Evolutionary conservation across 495 filamentous ascomycete species (phyloP).

Genomic region (Trichocladium uniseriatum): DNA sequence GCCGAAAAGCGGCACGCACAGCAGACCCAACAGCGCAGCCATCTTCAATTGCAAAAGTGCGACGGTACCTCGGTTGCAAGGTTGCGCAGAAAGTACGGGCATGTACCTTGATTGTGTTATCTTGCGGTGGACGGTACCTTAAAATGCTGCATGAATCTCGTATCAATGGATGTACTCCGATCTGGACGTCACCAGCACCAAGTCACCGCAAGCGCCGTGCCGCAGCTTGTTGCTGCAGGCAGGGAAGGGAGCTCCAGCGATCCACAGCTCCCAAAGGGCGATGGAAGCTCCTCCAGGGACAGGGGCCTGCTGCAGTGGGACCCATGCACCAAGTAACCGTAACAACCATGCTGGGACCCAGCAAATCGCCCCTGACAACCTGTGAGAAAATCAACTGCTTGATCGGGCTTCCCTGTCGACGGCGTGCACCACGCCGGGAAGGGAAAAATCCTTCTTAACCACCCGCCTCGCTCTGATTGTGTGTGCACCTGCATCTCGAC

Average conservation of each 20-base stretch:
- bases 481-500: conserved; percentile 5
- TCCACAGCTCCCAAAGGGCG: conserved; percentile 14
- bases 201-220: conserved; percentile 10
- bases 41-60: too few relatives aligned
- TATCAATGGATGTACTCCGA: background rate
- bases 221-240: conserved; percentile 13
- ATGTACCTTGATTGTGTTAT: background rate
- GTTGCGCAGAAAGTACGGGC: background rate
- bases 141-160: background rate
- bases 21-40: background rate
- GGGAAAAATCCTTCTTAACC: conserved; percentile 29
- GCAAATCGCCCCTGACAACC: conserved; percentile 32
- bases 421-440: conserved; percentile 16
- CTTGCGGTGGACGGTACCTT: too few relatives aligned
- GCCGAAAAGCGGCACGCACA: conserved; percentile 7
- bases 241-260: conserved; percentile 19
- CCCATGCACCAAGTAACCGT: conserved; percentile 17
- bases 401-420: conserved; percentile 28
- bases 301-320: conserved; percentile 9
- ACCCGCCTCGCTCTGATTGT: conserved; percentile 9
- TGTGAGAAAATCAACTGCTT: conserved; percentile 21
- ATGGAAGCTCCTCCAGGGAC: conserved; percentile 9
- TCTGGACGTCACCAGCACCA: background rate
- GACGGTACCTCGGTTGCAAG: too few relatives aligned
- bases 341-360: conserved; percentile 8